Percentiles rank a stretch among this genome's conserved stretches.
Evolutionary conservation across 2,329 filamentous ascomycete genomes (phyloP).

Genomic region (Penicillium brevicompactum): DNA sequence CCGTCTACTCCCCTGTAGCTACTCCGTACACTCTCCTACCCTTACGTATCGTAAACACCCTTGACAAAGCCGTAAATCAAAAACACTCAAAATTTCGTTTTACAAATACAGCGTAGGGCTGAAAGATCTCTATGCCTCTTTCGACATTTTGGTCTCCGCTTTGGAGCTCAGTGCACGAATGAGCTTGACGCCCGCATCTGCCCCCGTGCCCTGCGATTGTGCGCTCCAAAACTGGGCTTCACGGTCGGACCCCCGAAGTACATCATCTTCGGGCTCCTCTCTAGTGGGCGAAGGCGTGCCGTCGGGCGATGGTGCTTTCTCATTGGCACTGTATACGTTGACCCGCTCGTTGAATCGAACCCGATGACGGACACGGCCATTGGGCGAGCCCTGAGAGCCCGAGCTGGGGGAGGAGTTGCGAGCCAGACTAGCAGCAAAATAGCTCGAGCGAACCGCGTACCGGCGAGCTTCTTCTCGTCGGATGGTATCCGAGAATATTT

Average conservation of each 20-base stretch:
- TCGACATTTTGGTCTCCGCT: constrained; percentile 11
- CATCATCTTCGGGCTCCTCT: constrained; percentile 28
- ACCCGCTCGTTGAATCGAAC: constrained; percentile 39
- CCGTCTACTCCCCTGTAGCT: too few relatives aligned
- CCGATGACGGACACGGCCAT: constrained; percentile 19
- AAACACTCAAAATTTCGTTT: not conserved
- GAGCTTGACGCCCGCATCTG: constrained; percentile 52
- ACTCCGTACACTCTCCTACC: too few relatives aligned
- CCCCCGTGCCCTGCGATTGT: constrained; percentile 54
- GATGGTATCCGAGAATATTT: constrained; percentile 78
- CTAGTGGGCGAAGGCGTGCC: constrained; percentile 11
- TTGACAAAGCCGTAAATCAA: not conserved
- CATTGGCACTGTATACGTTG: constrained; percentile 31
- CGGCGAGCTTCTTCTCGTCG: constrained; percentile 80
- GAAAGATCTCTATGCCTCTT: constrained; percentile 14
- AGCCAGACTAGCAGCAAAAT: constrained; percentile 56
- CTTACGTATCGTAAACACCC: too few relatives aligned
- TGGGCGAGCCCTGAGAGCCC: constrained; percentile 12
- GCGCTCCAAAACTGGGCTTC: constrained; percentile 57
- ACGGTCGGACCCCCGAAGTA: constrained; percentile 36
- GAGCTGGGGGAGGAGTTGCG: constrained; percentile 7
- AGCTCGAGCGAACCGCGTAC: constrained; percentile 74
- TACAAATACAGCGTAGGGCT: not conserved
- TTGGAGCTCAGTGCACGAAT: constrained; percentile 50
- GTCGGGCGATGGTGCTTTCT: constrained; percentile 30